Evolutionary conservation across 495 filamentous ascomycete species (phyloP), one percentile per base, ranked within the genome.

Genomic region (Parmelia sp.): DNA sequence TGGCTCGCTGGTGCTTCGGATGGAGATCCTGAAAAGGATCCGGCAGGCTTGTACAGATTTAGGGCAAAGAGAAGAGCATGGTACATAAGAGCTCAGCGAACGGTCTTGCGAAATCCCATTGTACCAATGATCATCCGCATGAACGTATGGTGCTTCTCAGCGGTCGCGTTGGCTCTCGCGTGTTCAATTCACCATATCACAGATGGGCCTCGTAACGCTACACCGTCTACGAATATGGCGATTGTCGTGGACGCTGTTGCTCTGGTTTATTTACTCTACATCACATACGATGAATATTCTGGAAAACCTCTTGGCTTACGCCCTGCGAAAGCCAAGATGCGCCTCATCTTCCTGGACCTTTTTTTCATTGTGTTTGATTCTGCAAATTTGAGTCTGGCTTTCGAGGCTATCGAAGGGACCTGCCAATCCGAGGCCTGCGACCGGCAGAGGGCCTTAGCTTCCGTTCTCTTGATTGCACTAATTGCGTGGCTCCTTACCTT

Each of bases 281-380:
- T 98, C 74, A 96, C 91, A 4, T 96, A 87, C 75, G 94, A 98
- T 73, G 94, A 98, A 75, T 97, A 96, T 74, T 92, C 90, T 6
- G 87, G 90, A 23, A 95, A 96, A 71, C 94, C 94, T 6, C 78
- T 98, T 39, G 94, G 94, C 8, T 78, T 98, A 62, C 88, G 94
- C 35, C 85, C 85, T 9, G 84, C 90, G 3, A 86, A 84, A 42
- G 86, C 91, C 27, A 97, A 97, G 71, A 87, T 96, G 68, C 83
- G 88, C 27, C 82, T 98, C 39, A 83, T 96, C 59, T 84, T 98
- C 63, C 82, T 96, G 65, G 94, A 98, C 76, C 80, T 97, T 4
- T 83, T 96, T 72, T 98, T 98, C 73, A 95, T 98, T 67, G 90
- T 97, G 35, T 96, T 98, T 74, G 90, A 96, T 72, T 90, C 92